Base-by-base conservation (phyloP, 2,329 filamentous ascomycete species). In the Venturia nashicola region DNA sequence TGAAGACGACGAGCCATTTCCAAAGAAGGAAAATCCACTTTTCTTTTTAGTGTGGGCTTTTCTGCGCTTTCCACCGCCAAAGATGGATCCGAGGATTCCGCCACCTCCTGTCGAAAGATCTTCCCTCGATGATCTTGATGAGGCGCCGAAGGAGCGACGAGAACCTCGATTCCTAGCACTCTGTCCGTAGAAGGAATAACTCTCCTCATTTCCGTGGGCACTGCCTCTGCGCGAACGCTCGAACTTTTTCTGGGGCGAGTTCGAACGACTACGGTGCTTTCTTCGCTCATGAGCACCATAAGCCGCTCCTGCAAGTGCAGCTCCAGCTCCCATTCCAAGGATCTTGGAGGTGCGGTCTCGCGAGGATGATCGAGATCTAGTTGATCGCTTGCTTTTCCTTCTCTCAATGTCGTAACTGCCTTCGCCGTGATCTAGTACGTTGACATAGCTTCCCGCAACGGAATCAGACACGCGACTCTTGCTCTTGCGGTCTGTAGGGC, bases 51-150 rank as follows among this genome's bases (percentile, higher is more conserved):
- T 67, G 42, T 71, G 70, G 6, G 67, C 62, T 48, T 65, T 72
- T 73, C 12, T 64, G 65, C 5, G 68, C 70, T 54, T 71, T 66
- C 64, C 73, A 72, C 5, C 70, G 16, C 72, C 69, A 43, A 71
- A 69, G 70, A 90, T 72, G 73, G 3, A 70, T 64, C 76, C 76
- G 54, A 91, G 76, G 63, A 84, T 79, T 12, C 51, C 51, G 3
- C 51, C 27, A 46, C 85, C 83, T 66, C 81, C 79, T 18, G 34
- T 71, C 32, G 59, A 23, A 11, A 61, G 34, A 62, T 62, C 59
- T 40, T 61, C 63, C 8, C 46, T 23, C 12, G 63, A 65, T 9
- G 46, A 59, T n/a, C 46, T 62, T 43, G 62, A 65, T 34, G 51
- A 57, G 27, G 51, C 32, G 18, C 44, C 44, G 7, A 61, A 36